phyloP scores from a whole-genome alignment of 257 asterid species.

The Schizonepeta tenuifolia region DNA sequence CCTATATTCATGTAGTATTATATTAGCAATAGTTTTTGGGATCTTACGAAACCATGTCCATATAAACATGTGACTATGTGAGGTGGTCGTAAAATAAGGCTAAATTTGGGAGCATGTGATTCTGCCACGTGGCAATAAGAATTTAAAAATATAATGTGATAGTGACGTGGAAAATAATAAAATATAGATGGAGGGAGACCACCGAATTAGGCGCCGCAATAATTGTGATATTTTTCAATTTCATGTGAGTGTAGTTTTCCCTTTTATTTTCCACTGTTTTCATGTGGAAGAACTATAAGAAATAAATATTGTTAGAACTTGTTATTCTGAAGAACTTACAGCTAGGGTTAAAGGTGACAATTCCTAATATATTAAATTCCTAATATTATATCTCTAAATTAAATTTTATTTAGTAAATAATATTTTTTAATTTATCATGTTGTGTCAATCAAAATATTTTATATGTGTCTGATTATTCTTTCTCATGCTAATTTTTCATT shows the following conservation, averaged over 20 bases:
- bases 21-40: constrained; percentile 21
- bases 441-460: too few relatives aligned
- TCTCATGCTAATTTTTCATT: too few relatives aligned
- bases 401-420: too few relatives aligned
- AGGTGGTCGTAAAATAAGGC: constrained; percentile 32
- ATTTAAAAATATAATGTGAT: neutral
- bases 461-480: too few relatives aligned
- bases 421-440: too few relatives aligned
- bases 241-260: neutral
- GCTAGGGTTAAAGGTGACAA: too few relatives aligned
- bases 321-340: too few relatives aligned
- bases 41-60: constrained; percentile 30
- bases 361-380: too few relatives aligned
- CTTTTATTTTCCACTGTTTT: neutral
- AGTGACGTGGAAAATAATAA: constrained; percentile 42
- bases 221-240: constrained; percentile 29
- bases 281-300: neutral
- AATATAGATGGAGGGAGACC: constrained; percentile 23
- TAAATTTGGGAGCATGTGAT: constrained; percentile 17
- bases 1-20: constrained; percentile 18
- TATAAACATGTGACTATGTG: constrained; percentile 35
- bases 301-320: neutral
- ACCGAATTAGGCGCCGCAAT: constrained; percentile 38
- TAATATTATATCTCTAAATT: too few relatives aligned
- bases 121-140: constrained; percentile 26